Conservation (phyloP, 2,329 filamentous ascomycete species). For the Clonostachys byssicola region DNA sequence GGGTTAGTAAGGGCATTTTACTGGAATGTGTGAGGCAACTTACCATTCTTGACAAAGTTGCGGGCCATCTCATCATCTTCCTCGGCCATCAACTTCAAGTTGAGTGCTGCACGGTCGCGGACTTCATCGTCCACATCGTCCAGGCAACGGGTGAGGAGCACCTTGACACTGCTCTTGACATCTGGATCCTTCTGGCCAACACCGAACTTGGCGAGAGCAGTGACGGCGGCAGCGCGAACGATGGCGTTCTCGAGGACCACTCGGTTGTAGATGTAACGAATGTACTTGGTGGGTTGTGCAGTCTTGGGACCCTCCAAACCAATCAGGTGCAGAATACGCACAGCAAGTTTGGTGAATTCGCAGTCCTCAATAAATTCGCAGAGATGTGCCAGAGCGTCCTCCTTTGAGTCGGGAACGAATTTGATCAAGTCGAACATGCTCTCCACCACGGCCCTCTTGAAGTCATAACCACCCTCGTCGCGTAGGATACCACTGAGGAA, state of each 20-base stretch:
- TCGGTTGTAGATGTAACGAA: constrained; percentile 98
- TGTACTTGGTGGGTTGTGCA: constrained; percentile 94
- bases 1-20: constrained; percentile 5
- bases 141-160: constrained; percentile 86
- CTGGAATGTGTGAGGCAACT: constrained; percentile 14
- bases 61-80: constrained; percentile 84
- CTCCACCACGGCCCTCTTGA: constrained; percentile 96
- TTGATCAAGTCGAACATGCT: constrained; percentile 99
- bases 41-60: constrained; percentile 90
- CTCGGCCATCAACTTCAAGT: constrained; percentile 86
- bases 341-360: constrained; percentile 96
- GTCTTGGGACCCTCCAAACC: constrained; percentile 95
- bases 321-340: constrained; percentile 89
- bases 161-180: constrained; percentile 91
- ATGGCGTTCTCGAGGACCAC: constrained; percentile 97
- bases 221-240: constrained; percentile 90
- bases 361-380: constrained; percentile 99
- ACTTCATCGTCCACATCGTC: constrained; percentile 98
- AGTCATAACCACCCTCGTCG: constrained; percentile 96
- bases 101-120: constrained; percentile 88
- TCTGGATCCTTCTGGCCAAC: constrained; percentile 95
- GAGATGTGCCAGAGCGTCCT: constrained; percentile 83
- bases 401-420: constrained; percentile 86
- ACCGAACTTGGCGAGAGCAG: constrained; percentile 93
- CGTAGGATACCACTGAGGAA: constrained; percentile 96